Conservation (phyloP, 345 rosid genomes). For the Bruguiera parviflora region DNA sequence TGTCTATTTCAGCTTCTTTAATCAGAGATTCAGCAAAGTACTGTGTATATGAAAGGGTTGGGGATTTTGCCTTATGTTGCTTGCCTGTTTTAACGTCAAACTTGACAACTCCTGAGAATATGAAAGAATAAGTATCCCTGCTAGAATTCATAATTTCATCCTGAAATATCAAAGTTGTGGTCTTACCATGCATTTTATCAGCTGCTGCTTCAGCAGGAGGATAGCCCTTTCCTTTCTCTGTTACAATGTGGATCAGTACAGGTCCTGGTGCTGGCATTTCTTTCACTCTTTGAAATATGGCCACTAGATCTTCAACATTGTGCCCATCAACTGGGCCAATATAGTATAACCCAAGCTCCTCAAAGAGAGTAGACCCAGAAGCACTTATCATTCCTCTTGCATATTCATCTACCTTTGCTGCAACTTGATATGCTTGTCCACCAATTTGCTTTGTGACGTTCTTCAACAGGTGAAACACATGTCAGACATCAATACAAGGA, state of each 20-base stretch:
- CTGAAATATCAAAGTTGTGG: background rate
- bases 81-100: constrained; percentile 58
- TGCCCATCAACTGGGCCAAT: constrained; percentile 70
- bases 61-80: constrained; percentile 51
- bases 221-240: constrained; percentile 78
- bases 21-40: constrained; percentile 66
- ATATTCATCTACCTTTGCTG: constrained; percentile 69
- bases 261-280: constrained; percentile 74
- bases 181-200: constrained; percentile 77
- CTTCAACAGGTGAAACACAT: constrained; percentile 24
- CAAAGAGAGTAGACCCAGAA: constrained; percentile 55
- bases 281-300: constrained; percentile 55
- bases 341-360: constrained; percentile 65
- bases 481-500: constrained; percentile 15
- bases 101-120: constrained; percentile 58
- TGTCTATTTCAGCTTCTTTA: constrained; percentile 60
- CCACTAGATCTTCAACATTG: constrained; percentile 58
- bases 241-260: constrained; percentile 60
- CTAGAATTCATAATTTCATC: background rate
- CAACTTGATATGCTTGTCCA: constrained; percentile 49
- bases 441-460: constrained; percentile 58
- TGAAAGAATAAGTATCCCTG: constrained; percentile 15
- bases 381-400: constrained; percentile 66
- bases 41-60: constrained; percentile 54
- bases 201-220: constrained; percentile 73